Evolutionary conservation across 1,284 basidiomycete species (phyloP), one percentile per base, ranked within the genome.

Genomic region (Trametes versicolor): DNA sequence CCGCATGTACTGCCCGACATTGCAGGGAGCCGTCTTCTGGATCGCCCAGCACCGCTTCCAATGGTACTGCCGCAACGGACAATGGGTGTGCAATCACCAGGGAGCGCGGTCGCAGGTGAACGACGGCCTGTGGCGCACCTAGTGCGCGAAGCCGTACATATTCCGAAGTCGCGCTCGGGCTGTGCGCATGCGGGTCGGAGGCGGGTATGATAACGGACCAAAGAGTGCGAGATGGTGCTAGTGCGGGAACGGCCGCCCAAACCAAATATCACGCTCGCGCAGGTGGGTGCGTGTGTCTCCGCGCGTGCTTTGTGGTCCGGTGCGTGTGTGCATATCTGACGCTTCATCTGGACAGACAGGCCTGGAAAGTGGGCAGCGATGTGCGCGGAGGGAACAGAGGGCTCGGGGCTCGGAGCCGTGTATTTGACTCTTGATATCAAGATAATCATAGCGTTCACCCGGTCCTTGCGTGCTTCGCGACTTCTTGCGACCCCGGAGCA

Each of bases 11-110:
- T 76, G 75, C 62, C 71, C 76, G 0, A 65, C 62, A 19, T 64
- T 79, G 19, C 67, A 55, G 19, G 61, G 61, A 12, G 65, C 78
- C 36, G 60, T 72, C 21, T 67, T 79, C 55, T 78, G 76, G 76
- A 52, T 76, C 29, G 64, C 62, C 12, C 60, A 62, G 23, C 66
- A 70, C 41, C 74, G 75, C 49, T 66, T 70, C 41, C 47, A 70
- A 10, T 78, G 76, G 74, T 62, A 58, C 32, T 61, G 49, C 59
- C 67, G 70, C 23, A 63, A 69, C 49, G 75, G 75, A 15, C 69
- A 72, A 23, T 76, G 76, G 74, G 39, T 37, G 37, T 32, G 37
- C 60, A 29, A 64, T 41, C 68, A 66, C 37, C 57, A 61, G 10
- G 23, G 58, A 25, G 65, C 59, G 36, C 74, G 71, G 17, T 25